Percentiles rank a stretch among this genome's conserved stretches.
Conservation (phyloP, 1,139 yeast genomes). For the Saccharomycopsis phalli region DNA sequence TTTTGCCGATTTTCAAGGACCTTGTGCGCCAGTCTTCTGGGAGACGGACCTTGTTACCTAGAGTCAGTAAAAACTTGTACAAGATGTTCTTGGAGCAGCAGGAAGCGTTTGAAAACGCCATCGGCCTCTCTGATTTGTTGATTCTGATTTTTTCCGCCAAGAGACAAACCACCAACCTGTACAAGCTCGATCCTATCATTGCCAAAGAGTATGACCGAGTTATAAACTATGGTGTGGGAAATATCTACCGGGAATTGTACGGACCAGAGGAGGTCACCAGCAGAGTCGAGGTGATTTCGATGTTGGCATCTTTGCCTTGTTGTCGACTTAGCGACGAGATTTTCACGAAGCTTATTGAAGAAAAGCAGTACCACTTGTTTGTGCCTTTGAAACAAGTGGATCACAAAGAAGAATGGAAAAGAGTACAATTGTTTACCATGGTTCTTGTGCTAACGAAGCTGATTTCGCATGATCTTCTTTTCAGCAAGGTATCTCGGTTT, state of each 20-base stretch:
- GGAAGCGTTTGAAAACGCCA: constrained; percentile 31
- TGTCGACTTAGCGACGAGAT: constrained; percentile 33
- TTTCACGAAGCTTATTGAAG: constrained; percentile 36
- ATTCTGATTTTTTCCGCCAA: constrained; percentile 37
- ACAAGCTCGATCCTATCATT: constrained; percentile 51
- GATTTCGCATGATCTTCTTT: neutral
- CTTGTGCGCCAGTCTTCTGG: constrained; percentile 47
- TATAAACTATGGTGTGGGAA: constrained; percentile 26
- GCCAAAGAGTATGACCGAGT: constrained; percentile 40
- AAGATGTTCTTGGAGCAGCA: constrained; percentile 25
- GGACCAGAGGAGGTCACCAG: constrained; percentile 54
- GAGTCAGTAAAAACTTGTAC: constrained; percentile 38
- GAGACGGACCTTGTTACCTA: constrained; percentile 63
- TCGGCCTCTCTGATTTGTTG: constrained; percentile 50
- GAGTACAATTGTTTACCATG: constrained; percentile 51
- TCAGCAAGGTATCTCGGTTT: neutral
- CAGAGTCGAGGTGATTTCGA: constrained; percentile 41
- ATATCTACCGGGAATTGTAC: constrained; percentile 43
- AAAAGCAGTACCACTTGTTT: constrained; percentile 35
- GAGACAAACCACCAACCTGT: constrained; percentile 46
- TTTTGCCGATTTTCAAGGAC: constrained; percentile 34
- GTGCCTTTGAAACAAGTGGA: constrained; percentile 49
- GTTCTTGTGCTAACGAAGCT: constrained; percentile 30
- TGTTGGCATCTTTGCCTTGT: constrained; percentile 33
- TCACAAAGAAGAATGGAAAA: constrained; percentile 57